phyloP scores from a whole-genome alignment of 345 rosid species.

The Boechera stricta region DNA sequence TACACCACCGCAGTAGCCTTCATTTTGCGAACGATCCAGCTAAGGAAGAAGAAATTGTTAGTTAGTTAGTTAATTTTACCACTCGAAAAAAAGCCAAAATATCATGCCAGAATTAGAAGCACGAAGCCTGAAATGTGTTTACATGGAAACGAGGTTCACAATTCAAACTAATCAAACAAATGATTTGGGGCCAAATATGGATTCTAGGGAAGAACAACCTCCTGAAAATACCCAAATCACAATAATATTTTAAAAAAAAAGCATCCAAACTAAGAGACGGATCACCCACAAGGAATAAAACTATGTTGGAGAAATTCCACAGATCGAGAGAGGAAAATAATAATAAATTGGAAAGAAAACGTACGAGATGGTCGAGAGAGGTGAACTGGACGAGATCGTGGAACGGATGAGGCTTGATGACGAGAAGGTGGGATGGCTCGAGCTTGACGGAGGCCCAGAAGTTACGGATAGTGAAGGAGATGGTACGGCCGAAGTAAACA shows the following conservation, averaged over 20 bases:
- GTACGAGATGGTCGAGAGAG: constrained; percentile 73
- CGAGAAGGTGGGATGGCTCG: constrained; percentile 66
- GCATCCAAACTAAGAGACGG: too few species aligned
- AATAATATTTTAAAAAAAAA: too few species aligned
- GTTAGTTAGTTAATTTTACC: background rate
- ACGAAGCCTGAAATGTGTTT: too few species aligned
- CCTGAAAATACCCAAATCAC: too few species aligned
- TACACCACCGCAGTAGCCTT: constrained; percentile 96
- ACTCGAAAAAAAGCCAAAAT: background rate
- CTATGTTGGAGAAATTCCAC: too few species aligned
- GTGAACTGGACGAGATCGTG: constrained; percentile 81
- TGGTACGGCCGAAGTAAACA: constrained; percentile 72
- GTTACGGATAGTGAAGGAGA: constrained; percentile 66
- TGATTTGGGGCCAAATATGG: background rate
- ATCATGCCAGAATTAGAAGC: background rate
- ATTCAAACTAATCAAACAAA: background rate
- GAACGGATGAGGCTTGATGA: constrained; percentile 73
- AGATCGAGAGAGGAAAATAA: background rate
- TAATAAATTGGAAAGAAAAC: background rate
- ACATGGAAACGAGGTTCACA: background rate
- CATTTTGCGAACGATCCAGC: constrained; percentile 74
- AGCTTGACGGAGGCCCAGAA: constrained; percentile 79
- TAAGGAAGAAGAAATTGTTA: constrained; percentile 33
- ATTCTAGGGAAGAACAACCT: too few species aligned
- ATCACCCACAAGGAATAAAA: too few species aligned